phyloP scores from a whole-genome alignment of 495 filamentous ascomycete genomes.

The Penicillium roqueforti region DNA sequence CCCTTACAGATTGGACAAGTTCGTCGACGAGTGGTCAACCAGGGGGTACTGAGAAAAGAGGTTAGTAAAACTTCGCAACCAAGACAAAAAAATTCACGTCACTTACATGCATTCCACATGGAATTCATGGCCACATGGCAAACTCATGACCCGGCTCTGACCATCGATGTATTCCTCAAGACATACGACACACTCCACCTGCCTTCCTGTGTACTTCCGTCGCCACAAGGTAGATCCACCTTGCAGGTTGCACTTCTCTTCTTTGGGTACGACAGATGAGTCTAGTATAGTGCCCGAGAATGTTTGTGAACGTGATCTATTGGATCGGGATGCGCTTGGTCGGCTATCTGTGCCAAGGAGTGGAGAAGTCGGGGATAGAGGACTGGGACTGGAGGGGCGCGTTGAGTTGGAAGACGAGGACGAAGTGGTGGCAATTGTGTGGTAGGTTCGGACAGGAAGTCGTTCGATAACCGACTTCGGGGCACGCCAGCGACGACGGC shows the following conservation, averaged over 20 bases:
- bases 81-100: background rate
- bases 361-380: conserved; percentile 70
- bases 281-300: conserved; percentile 50
- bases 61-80: conserved; percentile 14
- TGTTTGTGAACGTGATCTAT: conserved; percentile 61
- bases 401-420: conserved; percentile 51
- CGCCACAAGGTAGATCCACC: conserved; percentile 54
- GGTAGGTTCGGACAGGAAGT: conserved; percentile 92
- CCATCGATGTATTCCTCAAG: conserved; percentile 96
- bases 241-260: conserved; percentile 50
- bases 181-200: conserved; percentile 96
- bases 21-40: conserved; percentile 88
- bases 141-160: conserved; percentile 89
- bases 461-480: conserved; percentile 94
- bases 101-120: conserved; percentile 98
- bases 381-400: conserved; percentile 47
- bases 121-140: conserved; percentile 98
- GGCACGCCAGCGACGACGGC: conserved; percentile 87
- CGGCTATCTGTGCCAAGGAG: conserved; percentile 46
- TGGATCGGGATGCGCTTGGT: conserved; percentile 34
- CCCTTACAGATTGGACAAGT: conserved; percentile 98
- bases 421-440: conserved; percentile 60
- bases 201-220: conserved; percentile 78
- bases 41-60: conserved; percentile 72
- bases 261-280: conserved; percentile 31